phyloP scores from a whole-genome alignment of 306 rosid genomes.

The Fragaria ananassa region DNA sequence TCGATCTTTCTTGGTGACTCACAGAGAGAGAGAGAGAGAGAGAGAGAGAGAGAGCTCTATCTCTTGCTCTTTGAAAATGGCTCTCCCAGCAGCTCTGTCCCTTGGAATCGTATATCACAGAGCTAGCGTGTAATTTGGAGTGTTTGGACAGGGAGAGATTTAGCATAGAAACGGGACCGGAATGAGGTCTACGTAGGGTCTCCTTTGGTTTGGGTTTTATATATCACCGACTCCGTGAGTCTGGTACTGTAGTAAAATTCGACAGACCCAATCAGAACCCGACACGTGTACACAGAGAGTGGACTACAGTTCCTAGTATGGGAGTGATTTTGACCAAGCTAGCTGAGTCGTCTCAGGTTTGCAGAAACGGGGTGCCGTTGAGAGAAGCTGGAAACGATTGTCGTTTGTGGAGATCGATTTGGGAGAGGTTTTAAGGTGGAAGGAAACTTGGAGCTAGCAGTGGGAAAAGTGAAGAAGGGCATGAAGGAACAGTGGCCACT shows the following conservation, averaged over 20 bases:
- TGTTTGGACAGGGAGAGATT: conserved; percentile 5
- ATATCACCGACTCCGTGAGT: background rate
- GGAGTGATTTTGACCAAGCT: background rate
- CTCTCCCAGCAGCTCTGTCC: background rate
- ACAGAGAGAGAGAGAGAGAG: background rate
- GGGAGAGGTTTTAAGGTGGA: background rate
- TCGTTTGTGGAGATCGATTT: conserved; percentile 1
- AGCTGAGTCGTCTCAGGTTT: background rate
- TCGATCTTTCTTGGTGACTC: conserved; percentile 16
- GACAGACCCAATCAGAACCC: fast-evolving
- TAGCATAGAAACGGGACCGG: background rate
- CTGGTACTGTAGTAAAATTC: background rate
- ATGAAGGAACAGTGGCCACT: background rate
- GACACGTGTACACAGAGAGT: background rate
- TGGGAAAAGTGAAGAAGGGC: background rate
- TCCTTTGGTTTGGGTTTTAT: background rate
- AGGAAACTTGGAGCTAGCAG: background rate
- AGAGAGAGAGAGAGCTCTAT: conserved; percentile 8
- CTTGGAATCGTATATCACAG: background rate
- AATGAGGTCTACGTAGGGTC: conserved; percentile 5
- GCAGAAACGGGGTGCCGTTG: conserved; percentile 2
- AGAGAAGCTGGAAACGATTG: background rate
- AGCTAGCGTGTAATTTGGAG: conserved; percentile 1
- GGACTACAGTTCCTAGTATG: background rate
- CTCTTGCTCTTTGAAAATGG: background rate